A percentile compares a stretch with the other conserved stretches of the same genome.
These are phyloP conservation scores for Paecilomyces dactylethromorphus DNA, from an alignment of 2,329 filamentous ascomycete genomes.

Conservation along the genomic window DNA sequence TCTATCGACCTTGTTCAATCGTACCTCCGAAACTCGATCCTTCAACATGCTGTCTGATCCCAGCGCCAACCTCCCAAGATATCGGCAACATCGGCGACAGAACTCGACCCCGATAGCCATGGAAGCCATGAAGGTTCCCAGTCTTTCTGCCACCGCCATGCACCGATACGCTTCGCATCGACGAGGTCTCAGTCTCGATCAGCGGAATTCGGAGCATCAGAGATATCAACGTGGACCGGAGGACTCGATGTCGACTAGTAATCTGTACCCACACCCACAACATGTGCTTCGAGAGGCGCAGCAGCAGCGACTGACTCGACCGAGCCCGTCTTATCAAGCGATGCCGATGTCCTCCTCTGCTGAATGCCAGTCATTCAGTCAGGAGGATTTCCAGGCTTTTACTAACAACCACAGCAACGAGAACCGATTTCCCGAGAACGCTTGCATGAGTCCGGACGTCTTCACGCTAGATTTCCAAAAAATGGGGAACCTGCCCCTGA, in stretches of 20 bases:
- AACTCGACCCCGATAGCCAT: constrained; percentile 76
- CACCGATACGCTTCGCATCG: constrained; percentile 58
- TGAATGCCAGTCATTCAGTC: constrained; percentile 21
- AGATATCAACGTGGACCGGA: constrained; percentile 36
- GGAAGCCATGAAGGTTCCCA: constrained; percentile 65
- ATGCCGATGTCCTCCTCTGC: constrained; percentile 16
- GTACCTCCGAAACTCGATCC: constrained; percentile 51
- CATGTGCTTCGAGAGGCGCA: constrained; percentile 85
- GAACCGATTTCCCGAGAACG: constrained; percentile 18
- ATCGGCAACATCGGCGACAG: constrained; percentile 76
- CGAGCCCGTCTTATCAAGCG: constrained; percentile 50
- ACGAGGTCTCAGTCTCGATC: constrained; percentile 79
- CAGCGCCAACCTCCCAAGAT: constrained; percentile 64
- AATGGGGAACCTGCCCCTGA: constrained; percentile 14
- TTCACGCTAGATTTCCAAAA: constrained; percentile 10
- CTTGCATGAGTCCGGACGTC: constrained; percentile 15
- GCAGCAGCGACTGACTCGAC: constrained; percentile 77
- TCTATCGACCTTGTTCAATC: not conserved
- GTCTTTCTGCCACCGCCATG: constrained; percentile 52
- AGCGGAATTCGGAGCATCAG: constrained; percentile 53
- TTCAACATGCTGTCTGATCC: constrained; percentile 75
- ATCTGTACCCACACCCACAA: constrained; percentile 57
- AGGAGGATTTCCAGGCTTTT: constrained; percentile 24
- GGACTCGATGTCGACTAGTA: constrained; percentile 52
- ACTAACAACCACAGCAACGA: constrained; percentile 30